A percentile compares a stretch with the other conserved stretches of the same genome.
phyloP scores from a whole-genome alignment of 2,329 filamentous ascomycete genomes.

The Coniella lustricola region DNA sequence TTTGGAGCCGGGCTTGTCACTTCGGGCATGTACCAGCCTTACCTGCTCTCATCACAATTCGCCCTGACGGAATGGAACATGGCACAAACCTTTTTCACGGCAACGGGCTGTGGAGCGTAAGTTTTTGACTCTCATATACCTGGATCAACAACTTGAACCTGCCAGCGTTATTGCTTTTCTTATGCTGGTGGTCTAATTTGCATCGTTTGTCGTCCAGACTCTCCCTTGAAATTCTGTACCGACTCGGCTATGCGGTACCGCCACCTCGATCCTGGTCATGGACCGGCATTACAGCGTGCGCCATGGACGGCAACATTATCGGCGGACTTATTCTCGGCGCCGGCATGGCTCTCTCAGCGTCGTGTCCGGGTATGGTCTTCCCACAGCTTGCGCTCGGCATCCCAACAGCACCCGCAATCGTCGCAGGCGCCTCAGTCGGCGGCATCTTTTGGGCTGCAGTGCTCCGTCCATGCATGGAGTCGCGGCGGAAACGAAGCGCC shows the following conservation, averaged over 20 bases:
- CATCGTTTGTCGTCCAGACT: no score
- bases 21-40: conserved; percentile 53
- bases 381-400: conserved; percentile 52
- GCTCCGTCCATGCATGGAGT: conserved; percentile 29
- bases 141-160: no score
- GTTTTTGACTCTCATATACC: no score
- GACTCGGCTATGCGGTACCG: conserved; percentile 34
- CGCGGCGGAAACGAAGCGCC: not conserved
- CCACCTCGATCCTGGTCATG: conserved; percentile 44
- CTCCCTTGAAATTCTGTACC: conserved; percentile 39
- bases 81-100: conserved; percentile 57
- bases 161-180: not conserved
- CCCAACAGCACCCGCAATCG: conserved; percentile 41
- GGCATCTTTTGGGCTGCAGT: conserved; percentile 46
- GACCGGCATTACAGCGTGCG: conserved; percentile 40
- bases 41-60: conserved; percentile 55
- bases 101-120: conserved; percentile 55
- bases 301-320: conserved; percentile 58
- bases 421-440: conserved; percentile 48
- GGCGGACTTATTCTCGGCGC: conserved; percentile 55
- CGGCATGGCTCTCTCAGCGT: conserved; percentile 60
- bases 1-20: conserved; percentile 57
- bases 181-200: no score
- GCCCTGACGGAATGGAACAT: conserved; percentile 56
- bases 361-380: conserved; percentile 59